Evolutionary conservation across 2,329 filamentous ascomycete species (phyloP).

Genomic region (Phialophora expanda): DNA sequence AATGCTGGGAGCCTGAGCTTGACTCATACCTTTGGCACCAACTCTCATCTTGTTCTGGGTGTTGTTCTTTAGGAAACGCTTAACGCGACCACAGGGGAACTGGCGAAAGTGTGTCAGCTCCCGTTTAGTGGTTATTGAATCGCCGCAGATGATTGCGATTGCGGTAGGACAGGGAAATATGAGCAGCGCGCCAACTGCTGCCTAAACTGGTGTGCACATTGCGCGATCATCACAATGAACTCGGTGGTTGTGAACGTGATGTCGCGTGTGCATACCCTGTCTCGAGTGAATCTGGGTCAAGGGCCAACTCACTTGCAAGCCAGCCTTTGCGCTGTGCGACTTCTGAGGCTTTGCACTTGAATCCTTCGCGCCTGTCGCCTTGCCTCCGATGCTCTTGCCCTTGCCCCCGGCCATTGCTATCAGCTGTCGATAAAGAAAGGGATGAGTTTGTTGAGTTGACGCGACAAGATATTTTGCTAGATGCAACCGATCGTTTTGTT

Average conservation of each 20-base stretch:
- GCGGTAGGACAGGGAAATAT: background rate
- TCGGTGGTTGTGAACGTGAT: background rate
- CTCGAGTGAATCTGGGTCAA: background rate
- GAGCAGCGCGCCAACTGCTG: background rate
- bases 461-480: conserved; percentile 23
- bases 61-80: conserved; percentile 99
- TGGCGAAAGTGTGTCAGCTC: conserved; percentile 48
- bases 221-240: background rate
- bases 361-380: conserved; percentile 79
- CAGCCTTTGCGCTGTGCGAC: conserved; percentile 90
- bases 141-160: background rate
- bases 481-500: conserved; percentile 23
- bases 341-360: conserved; percentile 88
- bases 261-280: conserved; percentile 17
- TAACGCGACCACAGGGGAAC: conserved; percentile 99
- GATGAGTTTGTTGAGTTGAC: conserved; percentile 13
- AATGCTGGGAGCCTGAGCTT: background rate
- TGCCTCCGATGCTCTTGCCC: conserved; percentile 89
- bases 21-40: conserved; percentile 74
- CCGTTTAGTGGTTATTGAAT: background rate
- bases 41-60: conserved; percentile 99
- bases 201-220: background rate
- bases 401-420: conserved; percentile 80
- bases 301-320: conserved; percentile 78
- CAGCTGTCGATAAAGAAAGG: conserved; percentile 20